Conservation (phyloP, 1,284 basidiomycete genomes). For the Ustilago curta region DNA sequence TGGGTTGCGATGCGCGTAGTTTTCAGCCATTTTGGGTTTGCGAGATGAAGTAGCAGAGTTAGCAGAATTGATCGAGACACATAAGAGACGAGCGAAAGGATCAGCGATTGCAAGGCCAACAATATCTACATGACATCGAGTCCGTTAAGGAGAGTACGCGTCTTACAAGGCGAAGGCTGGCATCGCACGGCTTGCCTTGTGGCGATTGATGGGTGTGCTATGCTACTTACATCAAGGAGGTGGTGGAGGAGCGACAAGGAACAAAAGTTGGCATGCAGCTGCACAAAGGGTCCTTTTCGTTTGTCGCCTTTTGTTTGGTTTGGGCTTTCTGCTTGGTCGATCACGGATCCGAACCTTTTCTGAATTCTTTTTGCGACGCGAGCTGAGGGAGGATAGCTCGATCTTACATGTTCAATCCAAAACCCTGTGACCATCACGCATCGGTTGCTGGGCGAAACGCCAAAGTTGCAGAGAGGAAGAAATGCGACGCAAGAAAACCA, state of each 20-base stretch:
- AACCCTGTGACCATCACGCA: too few species aligned
- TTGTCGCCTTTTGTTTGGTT: slow-evolving; percentile 6
- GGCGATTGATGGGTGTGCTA: background rate
- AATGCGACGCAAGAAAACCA: too few species aligned
- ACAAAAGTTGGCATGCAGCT: background rate
- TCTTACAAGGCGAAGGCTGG: background rate
- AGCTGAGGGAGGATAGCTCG: background rate
- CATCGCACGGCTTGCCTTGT: background rate
- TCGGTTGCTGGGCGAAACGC: slow-evolving; percentile 47
- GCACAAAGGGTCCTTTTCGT: slow-evolving; percentile 6
- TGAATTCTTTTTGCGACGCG: slow-evolving; percentile 1
- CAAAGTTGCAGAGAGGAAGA: slow-evolving; percentile 3
- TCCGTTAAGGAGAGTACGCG: background rate
- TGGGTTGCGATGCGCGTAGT: background rate
- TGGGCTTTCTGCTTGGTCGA: slow-evolving; percentile 5
- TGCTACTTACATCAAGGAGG: slow-evolving; percentile 22
- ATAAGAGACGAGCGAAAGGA: background rate
- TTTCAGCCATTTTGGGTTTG: background rate
- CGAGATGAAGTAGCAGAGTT: background rate
- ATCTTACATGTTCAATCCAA: slow-evolving; percentile 36
- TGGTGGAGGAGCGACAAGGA: slow-evolving; percentile 7
- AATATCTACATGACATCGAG: background rate
- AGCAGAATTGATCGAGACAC: background rate
- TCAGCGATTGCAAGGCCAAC: background rate
- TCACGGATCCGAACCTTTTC: slow-evolving; percentile 25